Percentiles rank a stretch among this genome's conserved stretches.
phyloP scores from a whole-genome alignment of 192 early-diverging fungal species.

The Mortierella claussenii region DNA sequence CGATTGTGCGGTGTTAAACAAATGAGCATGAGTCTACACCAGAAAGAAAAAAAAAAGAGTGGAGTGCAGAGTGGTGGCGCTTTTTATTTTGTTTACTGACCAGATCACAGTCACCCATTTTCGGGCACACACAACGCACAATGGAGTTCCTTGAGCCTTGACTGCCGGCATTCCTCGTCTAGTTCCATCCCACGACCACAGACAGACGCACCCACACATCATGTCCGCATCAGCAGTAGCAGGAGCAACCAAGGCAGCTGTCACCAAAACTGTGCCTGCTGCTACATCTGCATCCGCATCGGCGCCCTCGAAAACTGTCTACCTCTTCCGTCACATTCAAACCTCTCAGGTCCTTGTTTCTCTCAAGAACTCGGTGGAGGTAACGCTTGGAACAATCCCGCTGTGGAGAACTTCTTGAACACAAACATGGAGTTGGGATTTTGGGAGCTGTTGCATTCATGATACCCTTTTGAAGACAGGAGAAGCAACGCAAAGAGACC shows the following conservation, averaged over 20 bases:
- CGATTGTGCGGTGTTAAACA: neutral
- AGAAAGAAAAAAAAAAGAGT: slow-evolving; percentile 4
- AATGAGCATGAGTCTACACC: neutral
- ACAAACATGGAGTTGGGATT: no score
- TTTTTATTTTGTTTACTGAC: neutral
- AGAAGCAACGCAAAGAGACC: no score
- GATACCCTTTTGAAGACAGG: neutral
- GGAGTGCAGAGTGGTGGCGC: neutral
- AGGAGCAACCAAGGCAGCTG: slow-evolving; percentile 35
- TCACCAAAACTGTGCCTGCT: neutral
- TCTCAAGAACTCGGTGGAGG: slow-evolving; percentile 58
- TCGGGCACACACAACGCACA: no score
- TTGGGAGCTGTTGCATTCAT: neutral
- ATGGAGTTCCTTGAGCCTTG: no score
- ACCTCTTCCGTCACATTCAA: slow-evolving; percentile 65
- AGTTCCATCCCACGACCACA: no score
- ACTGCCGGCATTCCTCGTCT: no score
- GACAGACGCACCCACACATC: no score
- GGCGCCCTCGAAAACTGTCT: slow-evolving; percentile 39
- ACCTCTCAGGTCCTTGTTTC: slow-evolving; percentile 64
- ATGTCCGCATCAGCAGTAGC: slow-evolving; percentile 46
- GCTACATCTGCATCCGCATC: no score
- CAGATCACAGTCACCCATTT: neutral
- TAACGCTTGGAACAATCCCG: slow-evolving; percentile 6
- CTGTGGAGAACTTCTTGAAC: no score